These are phyloP conservation scores for Tylopilus balloui DNA, from an alignment of 768 basidiomycete species.

Conservation along the genomic window DNA sequence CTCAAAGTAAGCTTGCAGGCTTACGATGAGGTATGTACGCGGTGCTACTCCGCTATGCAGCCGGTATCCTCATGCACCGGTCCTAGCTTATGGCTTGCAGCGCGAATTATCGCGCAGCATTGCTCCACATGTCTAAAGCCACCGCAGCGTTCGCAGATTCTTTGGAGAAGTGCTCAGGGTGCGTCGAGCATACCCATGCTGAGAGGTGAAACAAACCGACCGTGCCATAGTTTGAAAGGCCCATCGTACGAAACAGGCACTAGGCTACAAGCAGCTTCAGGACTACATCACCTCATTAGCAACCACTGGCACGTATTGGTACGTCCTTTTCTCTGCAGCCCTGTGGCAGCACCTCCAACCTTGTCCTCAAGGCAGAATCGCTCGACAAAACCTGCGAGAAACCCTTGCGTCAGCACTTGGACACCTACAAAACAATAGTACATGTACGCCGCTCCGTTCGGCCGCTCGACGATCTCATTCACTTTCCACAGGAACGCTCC, in stretches of 20 bases:
- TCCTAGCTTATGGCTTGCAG: constrained; percentile 69
- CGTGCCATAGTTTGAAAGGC: constrained; percentile 58
- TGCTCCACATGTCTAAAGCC: constrained; percentile 76
- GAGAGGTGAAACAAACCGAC: background rate
- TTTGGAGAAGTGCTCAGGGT: constrained; percentile 82
- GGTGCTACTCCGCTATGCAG: background rate
- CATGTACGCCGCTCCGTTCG: constrained; percentile 42
- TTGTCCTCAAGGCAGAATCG: constrained; percentile 62
- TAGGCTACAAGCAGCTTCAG: constrained; percentile 79
- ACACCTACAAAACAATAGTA: constrained; percentile 70
- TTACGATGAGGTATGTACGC: constrained; percentile 67
- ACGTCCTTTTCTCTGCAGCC: constrained; percentile 27
- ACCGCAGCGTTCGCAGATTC: constrained; percentile 85
- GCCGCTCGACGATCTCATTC: background rate
- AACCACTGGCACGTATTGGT: constrained; percentile 93
- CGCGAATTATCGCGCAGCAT: constrained; percentile 74
- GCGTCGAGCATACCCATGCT: constrained; percentile 24
- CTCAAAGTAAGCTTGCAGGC: constrained; percentile 73
- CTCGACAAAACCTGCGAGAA: constrained; percentile 87
- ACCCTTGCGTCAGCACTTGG: constrained; percentile 80
- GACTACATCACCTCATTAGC: constrained; percentile 85
- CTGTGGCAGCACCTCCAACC: constrained; percentile 3
- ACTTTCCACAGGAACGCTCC: constrained; percentile 66
- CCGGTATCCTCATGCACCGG: constrained; percentile 17
- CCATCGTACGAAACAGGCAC: constrained; percentile 77